Conservation (phyloP, 768 basidiomycete species). For the Suillus sp. region DNA sequence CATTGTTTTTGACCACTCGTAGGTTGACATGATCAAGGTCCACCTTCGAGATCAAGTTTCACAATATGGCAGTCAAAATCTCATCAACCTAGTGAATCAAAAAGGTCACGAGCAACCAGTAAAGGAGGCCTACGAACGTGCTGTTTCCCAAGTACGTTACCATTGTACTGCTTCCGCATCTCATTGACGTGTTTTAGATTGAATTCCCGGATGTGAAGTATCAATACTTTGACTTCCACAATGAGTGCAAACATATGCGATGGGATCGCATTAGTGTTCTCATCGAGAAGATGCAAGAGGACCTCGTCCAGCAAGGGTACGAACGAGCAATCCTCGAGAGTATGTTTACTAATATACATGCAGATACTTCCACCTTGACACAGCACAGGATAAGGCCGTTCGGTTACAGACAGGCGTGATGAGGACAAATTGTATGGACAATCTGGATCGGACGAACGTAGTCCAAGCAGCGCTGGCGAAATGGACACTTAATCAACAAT, state of each 20-base stretch:
- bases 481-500: constrained; percentile 78
- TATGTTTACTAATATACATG: constrained; percentile 15
- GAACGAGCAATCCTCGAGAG: constrained; percentile 4
- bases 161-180: constrained; percentile 2
- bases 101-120: constrained; percentile 91
- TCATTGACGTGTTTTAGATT: constrained; percentile 41
- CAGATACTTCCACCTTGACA: constrained; percentile 80
- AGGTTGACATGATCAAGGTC: constrained; percentile 70
- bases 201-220: constrained; percentile 75
- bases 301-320: constrained; percentile 70
- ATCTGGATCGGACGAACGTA: constrained; percentile 95
- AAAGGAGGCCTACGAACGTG: constrained; percentile 92
- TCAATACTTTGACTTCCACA: constrained; percentile 97
- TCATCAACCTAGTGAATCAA: constrained; percentile 93
- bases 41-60: constrained; percentile 77
- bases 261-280: constrained; percentile 91
- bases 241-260: constrained; percentile 90
- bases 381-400: constrained; percentile 46
- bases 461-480: constrained; percentile 91
- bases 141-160: constrained; percentile 58
- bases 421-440: constrained; percentile 98
- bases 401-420: constrained; percentile 74
- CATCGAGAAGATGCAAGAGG: constrained; percentile 72
- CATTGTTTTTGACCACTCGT: constrained; percentile 8
- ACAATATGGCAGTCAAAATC: constrained; percentile 73